Evolutionary conservation across 202 grass and related monocot species (phyloP).

Genomic region (Eragrostis tef): DNA sequence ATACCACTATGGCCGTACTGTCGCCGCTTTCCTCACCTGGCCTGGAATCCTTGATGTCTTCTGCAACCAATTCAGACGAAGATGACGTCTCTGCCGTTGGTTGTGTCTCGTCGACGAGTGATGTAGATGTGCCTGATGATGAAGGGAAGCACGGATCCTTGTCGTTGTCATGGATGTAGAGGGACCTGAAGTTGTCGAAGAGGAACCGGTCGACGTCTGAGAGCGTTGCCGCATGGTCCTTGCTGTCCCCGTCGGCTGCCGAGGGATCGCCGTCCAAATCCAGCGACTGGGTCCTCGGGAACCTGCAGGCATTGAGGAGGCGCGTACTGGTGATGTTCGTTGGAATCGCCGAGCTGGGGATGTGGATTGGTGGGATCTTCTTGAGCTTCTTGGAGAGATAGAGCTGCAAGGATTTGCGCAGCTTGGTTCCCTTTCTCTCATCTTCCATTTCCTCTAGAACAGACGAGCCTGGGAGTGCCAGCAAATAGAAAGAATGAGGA

Average conservation of each 20-base stretch:
- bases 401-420: constrained; percentile 62
- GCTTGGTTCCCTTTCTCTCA: constrained; percentile 40
- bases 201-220: constrained; percentile 69
- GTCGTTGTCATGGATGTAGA: constrained; percentile 43
- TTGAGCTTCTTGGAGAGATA: constrained; percentile 72
- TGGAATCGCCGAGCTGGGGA: constrained; percentile 35
- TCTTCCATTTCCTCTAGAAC: constrained; percentile 15
- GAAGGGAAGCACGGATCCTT: neutral
- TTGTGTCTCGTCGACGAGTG: neutral
- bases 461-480: neutral
- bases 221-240: constrained; percentile 51
- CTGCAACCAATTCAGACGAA: neutral
- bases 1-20: constrained; percentile 52
- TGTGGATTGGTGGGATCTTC: constrained; percentile 59
- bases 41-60: neutral
- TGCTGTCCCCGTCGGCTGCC: neutral
- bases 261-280: constrained; percentile 19
- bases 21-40: neutral
- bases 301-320: constrained; percentile 63
- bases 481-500: neutral
- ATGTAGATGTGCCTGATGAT: constrained; percentile 27
- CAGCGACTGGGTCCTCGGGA: constrained; percentile 58
- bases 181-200: constrained; percentile 67
- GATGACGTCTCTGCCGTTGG: constrained; percentile 1
- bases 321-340: constrained; percentile 35